Base-by-base conservation (phyloP, 129 eudicot species). In the Heracleum sosnowskyi region DNA sequence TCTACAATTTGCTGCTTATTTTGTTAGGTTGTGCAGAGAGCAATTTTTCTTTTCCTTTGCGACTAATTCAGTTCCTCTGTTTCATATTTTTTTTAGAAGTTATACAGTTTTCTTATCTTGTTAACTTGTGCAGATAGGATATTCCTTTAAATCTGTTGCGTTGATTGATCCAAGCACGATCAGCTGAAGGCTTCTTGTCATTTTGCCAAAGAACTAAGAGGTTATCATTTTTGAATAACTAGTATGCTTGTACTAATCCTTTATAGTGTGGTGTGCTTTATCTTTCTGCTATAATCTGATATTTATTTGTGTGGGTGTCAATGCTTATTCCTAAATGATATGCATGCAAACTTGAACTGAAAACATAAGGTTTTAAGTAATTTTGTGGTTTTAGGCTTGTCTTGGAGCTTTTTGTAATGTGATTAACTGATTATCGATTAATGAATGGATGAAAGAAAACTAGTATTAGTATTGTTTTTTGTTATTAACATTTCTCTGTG, bases 101-200 rank as follows among this genome's bases (percentile, higher is more conserved):
- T 1, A 11, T 2, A 44, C 47, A 12, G 2, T 44, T 1, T 44
- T 16, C 47, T 11, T 44, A 44, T 44, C 47, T 44, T 44, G 47
- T 44, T 44, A 12, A 41, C 45, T 10, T 10, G 45, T 83, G 87
- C 96, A 92, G 96, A 90, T 88, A 89, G 97, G 98, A 69, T 93
- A 86, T 84, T 93, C 93, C 63, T 82, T 85, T 76, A 91, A 91
- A 77, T 84, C 84, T 86, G 96, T 90, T 79, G 89, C 93, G 46
- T 91, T 89, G 83, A 89, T 78, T 78, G 98, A 93, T 86, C 98
- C 98, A 76, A 88, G 86, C 76, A 51, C 71, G 82, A 91, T 91
- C 85, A 79, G 88, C 69, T 91, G 89, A 77, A 88, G 91, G 91
- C 98, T 91, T 69, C 96, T 94, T 1, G 55, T 91, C 77, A 75